These are phyloP conservation scores for Populus davidiana DNA, from an alignment of 345 rosid species.

Conservation along the genomic window DNA sequence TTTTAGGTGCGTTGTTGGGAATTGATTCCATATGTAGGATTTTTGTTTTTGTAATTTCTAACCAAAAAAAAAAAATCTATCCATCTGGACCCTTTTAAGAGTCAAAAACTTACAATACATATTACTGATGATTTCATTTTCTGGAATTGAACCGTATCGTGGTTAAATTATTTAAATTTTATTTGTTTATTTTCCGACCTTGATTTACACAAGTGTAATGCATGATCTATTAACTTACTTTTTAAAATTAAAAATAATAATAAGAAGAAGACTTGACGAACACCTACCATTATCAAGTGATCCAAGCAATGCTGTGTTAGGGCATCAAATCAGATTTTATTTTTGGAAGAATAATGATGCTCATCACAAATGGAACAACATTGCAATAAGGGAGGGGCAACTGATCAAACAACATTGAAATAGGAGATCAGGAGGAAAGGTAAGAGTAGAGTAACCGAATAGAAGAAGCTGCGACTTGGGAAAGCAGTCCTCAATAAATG, in stretches of 20 bases:
- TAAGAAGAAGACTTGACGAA: not conserved
- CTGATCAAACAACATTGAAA: not conserved
- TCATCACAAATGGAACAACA: not conserved
- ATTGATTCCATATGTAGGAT: no score
- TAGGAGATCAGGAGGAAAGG: not conserved
- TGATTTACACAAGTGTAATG: no score
- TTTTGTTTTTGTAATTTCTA: no score
- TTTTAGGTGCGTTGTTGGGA: no score
- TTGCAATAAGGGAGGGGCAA: not conserved
- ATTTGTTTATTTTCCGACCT: no score
- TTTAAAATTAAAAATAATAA: no score
- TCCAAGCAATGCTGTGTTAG: not conserved
- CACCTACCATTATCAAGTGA: not conserved
- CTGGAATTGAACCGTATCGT: not conserved
- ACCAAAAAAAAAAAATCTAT: no score
- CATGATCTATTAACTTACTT: not conserved
- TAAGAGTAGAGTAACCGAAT: not conserved
- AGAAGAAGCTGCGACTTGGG: not conserved
- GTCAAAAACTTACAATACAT: no score
- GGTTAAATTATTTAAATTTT: no score
- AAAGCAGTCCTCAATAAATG: not conserved
- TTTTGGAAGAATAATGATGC: not conserved
- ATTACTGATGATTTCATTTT: not conserved
- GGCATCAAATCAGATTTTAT: not conserved
- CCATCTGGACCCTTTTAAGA: no score